These are phyloP conservation scores for Licmophora abbreviata DNA, from an alignment of 108 stramenopile genomes.

Conservation along the genomic window DNA sequence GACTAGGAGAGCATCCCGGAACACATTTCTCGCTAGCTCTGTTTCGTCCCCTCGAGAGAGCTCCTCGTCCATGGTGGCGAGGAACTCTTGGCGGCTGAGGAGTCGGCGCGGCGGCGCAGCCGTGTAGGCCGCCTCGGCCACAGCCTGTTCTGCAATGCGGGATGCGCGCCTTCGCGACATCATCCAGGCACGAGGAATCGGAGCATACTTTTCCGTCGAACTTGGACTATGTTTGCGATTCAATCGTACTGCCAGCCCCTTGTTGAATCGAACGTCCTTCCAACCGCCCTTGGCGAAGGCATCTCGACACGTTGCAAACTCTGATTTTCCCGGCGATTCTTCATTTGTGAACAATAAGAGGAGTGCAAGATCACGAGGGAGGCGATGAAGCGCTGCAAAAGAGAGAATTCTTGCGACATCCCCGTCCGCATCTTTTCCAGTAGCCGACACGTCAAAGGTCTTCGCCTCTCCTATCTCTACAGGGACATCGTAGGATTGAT, in stretches of 20 bases:
- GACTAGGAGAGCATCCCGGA: too few relatives aligned
- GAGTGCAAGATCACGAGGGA: slow-evolving; percentile 5
- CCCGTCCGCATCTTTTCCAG: slow-evolving; percentile 1
- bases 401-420: slow-evolving; percentile 7
- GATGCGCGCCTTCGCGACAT: background rate
- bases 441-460: background rate
- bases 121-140: background rate
- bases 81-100: background rate
- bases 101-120: background rate
- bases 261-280: slow-evolving; percentile 8
- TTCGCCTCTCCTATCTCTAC: slow-evolving; percentile 1
- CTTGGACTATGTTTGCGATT: background rate
- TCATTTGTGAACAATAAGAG: background rate
- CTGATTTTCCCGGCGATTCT: background rate
- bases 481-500: slow-evolving; percentile 9
- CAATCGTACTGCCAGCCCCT: slow-evolving; percentile 6
- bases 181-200: slow-evolving; percentile 2
- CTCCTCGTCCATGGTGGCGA: background rate
- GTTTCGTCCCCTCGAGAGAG: too few relatives aligned
- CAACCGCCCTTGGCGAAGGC: slow-evolving; percentile 2
- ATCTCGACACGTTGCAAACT: too few relatives aligned
- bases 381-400: slow-evolving; percentile 7
- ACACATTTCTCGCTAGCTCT: too few relatives aligned
- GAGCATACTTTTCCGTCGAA: slow-evolving; percentile 1
- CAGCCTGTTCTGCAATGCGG: background rate